Conservation (phyloP, 2,329 filamentous ascomycete genomes). For the Colletotrichum zoysiae region DNA sequence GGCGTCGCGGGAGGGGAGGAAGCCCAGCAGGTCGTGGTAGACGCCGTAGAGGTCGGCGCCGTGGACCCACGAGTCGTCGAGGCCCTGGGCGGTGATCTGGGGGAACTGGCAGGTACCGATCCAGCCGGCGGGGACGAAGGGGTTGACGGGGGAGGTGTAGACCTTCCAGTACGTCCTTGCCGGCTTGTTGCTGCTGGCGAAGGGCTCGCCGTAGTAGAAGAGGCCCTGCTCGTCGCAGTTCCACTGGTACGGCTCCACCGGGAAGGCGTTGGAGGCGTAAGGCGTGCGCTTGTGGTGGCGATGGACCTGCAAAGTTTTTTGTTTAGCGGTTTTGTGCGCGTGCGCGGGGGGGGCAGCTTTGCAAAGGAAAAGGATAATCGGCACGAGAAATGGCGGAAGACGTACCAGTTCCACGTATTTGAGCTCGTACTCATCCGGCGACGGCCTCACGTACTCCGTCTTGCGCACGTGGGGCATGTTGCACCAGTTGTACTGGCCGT, state of each 20-base stretch:
- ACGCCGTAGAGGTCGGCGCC: constrained; percentile 82
- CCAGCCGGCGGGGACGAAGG: constrained; percentile 75
- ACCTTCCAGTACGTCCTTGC: constrained; percentile 75
- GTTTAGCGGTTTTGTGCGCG: neutral
- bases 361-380: neutral
- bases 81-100: constrained; percentile 78
- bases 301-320: constrained; percentile 70
- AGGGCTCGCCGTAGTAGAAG: constrained; percentile 75
- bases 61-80: constrained; percentile 82
- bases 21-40: constrained; percentile 76
- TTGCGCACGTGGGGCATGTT: constrained; percentile 88
- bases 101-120: constrained; percentile 83
- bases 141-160: constrained; percentile 72
- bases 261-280: constrained; percentile 83
- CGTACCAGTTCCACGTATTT: constrained; percentile 81
- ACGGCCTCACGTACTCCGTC: constrained; percentile 70
- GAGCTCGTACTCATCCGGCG: constrained; percentile 69
- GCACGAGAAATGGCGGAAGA: constrained; percentile 36
- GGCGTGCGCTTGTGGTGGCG: constrained; percentile 88
- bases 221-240: constrained; percentile 77
- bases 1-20: constrained; percentile 68
- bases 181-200: constrained; percentile 59
- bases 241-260: constrained; percentile 79
- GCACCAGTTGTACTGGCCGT: constrained; percentile 83
- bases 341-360: too few relatives aligned